These are phyloP conservation scores for Stemphylium lycopersici DNA, from an alignment of 2,329 filamentous ascomycete genomes.

Conservation along the genomic window DNA sequence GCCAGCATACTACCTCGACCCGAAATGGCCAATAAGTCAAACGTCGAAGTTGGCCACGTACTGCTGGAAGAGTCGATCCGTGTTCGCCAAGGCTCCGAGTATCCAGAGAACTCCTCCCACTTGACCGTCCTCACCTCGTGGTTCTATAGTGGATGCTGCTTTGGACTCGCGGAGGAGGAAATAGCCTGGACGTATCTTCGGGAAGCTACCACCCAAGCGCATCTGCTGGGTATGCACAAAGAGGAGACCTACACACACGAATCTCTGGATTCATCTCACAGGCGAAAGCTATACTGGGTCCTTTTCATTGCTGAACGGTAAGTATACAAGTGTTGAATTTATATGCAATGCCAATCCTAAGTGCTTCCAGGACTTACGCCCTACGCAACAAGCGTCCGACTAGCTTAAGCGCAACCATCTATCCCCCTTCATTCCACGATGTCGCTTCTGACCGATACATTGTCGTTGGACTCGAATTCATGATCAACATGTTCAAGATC, in stretches of 20 bases:
- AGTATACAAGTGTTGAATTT: neutral
- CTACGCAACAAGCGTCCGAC: constrained; percentile 69
- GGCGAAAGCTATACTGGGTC: constrained; percentile 66
- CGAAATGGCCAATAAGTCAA: constrained; percentile 50
- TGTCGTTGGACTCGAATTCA: constrained; percentile 64
- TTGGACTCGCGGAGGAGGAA: constrained; percentile 64
- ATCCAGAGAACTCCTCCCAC: constrained; percentile 62
- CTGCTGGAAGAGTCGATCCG: constrained; percentile 65
- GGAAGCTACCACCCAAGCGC: constrained; percentile 66
- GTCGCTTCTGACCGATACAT: constrained; percentile 61
- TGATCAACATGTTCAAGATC: constrained; percentile 66
- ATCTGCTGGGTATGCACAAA: constrained; percentile 64
- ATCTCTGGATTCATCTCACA: constrained; percentile 59
- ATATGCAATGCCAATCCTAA: constrained; percentile 7
- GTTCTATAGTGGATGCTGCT: constrained; percentile 66
- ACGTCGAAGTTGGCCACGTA: constrained; percentile 57
- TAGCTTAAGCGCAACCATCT: constrained; percentile 65
- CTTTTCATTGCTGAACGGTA: constrained; percentile 67
- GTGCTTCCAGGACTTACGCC: constrained; percentile 62
- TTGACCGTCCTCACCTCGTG: constrained; percentile 66
- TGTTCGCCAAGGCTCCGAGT: constrained; percentile 63
- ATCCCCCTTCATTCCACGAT: constrained; percentile 57
- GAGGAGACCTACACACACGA: constrained; percentile 61
- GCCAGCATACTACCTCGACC: constrained; percentile 55
- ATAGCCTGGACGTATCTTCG: constrained; percentile 68